Base-by-base conservation (phyloP, 1,139 yeast species). In the Sugiyamaella japonica region DNA sequence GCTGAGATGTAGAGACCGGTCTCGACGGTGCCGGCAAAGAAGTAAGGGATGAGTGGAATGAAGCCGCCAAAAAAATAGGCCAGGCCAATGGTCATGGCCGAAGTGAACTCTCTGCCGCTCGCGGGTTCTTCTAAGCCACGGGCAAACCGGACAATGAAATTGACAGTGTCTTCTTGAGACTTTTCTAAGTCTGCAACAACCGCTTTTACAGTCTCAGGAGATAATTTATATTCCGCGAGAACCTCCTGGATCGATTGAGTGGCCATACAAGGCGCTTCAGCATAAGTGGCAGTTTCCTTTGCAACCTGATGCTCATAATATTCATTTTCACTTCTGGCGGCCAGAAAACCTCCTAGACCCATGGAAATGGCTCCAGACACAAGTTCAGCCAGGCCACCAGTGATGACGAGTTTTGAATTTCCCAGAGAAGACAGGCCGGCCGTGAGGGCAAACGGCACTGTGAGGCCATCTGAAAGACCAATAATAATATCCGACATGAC, bases 311-410 rank as follows among this genome's bases (percentile, higher is more conserved):
- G 59, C 53, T 64, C 59, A 61, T 67, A 72, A 59, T 68, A 70
- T 66, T 86, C 93, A 52, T 73, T 71, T 71, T 86, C 95, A 7
- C 86, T 81, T 67, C 82, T 83, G 50, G 93, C 93, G n/a, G 95
- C 95, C 58, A 86, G 77, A 67, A 78, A 86, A 28, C 95, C 95
- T 32, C 95, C 95, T 56, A 86, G 78, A 3, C 95, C 95, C 95
- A 86, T 86, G 47, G 89, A 83, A 53, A 86, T 86, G 47, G 95
- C 90, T 15, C 95, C 95, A 2, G 90, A 84, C 1, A 86, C 91
- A 59, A 86, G 80, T 73, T 86, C 95, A 9, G 95, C 95, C 79
- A 86, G 77, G 46, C 95, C 95, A 73, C 93, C 95, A 37, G 93
- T 86, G 56, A 86, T 86, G 48, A 86, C 95, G 60, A 86, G 79